Conservation (phyloP, 352 stramenopile species). For the Phytophthora pinifolia region DNA sequence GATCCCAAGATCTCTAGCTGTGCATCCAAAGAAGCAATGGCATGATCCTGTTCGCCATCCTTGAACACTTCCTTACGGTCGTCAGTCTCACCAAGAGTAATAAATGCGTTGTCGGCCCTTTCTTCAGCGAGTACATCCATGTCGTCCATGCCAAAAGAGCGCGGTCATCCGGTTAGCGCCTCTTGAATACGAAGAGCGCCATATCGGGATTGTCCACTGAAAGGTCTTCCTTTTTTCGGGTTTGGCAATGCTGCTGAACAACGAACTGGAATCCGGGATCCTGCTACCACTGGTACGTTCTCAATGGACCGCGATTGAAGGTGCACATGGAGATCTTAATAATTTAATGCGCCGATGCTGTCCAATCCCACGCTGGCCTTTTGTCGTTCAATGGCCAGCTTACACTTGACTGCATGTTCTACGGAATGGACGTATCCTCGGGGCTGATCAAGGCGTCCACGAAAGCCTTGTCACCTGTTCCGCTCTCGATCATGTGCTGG, state of each 20-base stretch:
- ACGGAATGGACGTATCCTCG: constrained; percentile 60
- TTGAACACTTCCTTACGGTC: neutral
- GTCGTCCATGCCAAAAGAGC: neutral
- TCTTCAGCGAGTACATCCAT: constrained; percentile 12
- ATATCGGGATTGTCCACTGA: neutral
- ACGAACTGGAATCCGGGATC: too few species aligned
- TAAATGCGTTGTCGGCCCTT: neutral
- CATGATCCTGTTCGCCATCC: constrained; percentile 1
- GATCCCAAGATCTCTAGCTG: constrained; percentile 17
- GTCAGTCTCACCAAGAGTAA: neutral
- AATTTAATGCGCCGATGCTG: too few species aligned
- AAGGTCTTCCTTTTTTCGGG: neutral
- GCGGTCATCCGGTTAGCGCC: constrained; percentile 1
- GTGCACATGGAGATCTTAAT: too few species aligned
- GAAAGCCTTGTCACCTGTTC: constrained; percentile 75
- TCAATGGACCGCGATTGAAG: too few species aligned
- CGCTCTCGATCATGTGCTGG: constrained; percentile 79
- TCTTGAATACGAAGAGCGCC: constrained; percentile 4
- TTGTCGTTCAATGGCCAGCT: too few species aligned
- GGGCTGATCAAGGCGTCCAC: constrained; percentile 80
- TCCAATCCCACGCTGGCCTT: too few species aligned
- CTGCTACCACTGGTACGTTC: too few species aligned
- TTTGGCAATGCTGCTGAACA: neutral
- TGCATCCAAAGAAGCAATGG: constrained; percentile 13
- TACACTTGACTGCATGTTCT: constrained; percentile 5